A percentile compares a stretch with the other conserved stretches of the same genome.
These are phyloP conservation scores for Ramichloridium luteum DNA, from an alignment of 2,329 filamentous ascomycete species.

Conservation along the genomic window DNA sequence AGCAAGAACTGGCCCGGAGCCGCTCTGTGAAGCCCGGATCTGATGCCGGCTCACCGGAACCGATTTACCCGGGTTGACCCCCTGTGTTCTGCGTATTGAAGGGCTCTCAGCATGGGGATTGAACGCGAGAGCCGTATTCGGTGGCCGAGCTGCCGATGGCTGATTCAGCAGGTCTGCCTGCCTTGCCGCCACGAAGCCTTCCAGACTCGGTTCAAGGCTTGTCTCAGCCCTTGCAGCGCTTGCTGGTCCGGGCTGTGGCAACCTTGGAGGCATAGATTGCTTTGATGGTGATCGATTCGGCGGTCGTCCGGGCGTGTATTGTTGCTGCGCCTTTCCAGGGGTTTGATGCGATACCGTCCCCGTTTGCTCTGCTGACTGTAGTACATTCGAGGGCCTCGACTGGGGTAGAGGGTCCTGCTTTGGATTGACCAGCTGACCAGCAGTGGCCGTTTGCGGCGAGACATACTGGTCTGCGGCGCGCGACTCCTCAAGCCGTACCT, in stretches of 20 bases:
- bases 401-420: too few relatives aligned
- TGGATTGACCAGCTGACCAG: too few relatives aligned
- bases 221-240: slow-evolving; percentile 11
- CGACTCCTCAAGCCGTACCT: slow-evolving; percentile 46
- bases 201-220: slow-evolving; percentile 20
- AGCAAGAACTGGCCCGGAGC: too few relatives aligned
- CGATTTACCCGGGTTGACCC: slow-evolving; percentile 68
- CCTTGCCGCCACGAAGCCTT: slow-evolving; percentile 36
- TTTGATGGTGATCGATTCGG: too few relatives aligned
- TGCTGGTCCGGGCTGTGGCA: slow-evolving; percentile 10
- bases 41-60: slow-evolving; percentile 49
- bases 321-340: too few relatives aligned
- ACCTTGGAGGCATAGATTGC: too few relatives aligned
- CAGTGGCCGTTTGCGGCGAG: too few relatives aligned
- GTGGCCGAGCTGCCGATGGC: slow-evolving; percentile 21
- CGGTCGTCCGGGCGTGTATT: too few relatives aligned
- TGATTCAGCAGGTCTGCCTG: slow-evolving; percentile 31
- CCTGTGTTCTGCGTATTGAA: slow-evolving; percentile 78
- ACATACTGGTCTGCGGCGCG: background rate
- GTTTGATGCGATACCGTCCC: too few relatives aligned
- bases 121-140: slow-evolving; percentile 26
- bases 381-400: too few relatives aligned
- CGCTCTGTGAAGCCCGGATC: slow-evolving; percentile 4
- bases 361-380: too few relatives aligned
- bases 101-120: slow-evolving; percentile 45